Base-by-base conservation (phyloP, 495 filamentous ascomycete species). In the Xylaria longipes region DNA sequence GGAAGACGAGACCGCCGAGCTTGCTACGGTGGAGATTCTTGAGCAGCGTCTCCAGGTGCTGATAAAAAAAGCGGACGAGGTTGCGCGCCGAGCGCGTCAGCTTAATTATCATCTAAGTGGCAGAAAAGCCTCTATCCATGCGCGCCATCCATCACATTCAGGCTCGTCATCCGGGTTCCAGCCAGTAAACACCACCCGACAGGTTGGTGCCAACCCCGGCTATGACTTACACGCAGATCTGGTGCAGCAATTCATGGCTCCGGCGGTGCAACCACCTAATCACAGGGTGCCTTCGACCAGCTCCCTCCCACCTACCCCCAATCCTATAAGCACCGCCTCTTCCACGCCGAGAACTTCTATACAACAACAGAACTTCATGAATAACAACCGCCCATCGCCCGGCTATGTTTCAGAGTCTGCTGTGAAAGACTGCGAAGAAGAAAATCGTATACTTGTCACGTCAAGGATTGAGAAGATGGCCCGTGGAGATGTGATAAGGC, bases 1-100 rank as follows among this genome's bases (percentile, higher is more conserved):
- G 61, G 93, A 97, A 79, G 94, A 97, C 74, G 94, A 97, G 77
- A 88, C 91, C 78, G 93, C 93, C 74, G 94, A 97, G 79, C 79
- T 95, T 61, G 93, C 89, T 37, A 94, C 93, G 3, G 79, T 96
- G 68, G 93, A 95, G 75, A 95, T 96, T 67, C 77, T 97, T 56
- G 92, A 95, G 79, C 87, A 90, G 81, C 91, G 91, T 46, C 79
- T 96, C 46, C 87, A 89, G 52, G 86, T 90, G 69, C 87, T 97
- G 27, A 92, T 92, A 68, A 91, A 92, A 77, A 87, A 91, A 75
- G 93, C 93, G 2, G 94, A 97, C 74, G 80, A 84, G 87, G 92
- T 95, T 29, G 93, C 94, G 66, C 88, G 90, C 29, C 89, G 91
- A 75, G 93, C 93, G 45, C 85, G 93, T 48, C 93, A 96, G 77